Percentiles rank a stretch among this genome's conserved stretches.
These are phyloP conservation scores for Heritiera fomes DNA, from an alignment of 345 rosid species.

Conservation along the genomic window DNA sequence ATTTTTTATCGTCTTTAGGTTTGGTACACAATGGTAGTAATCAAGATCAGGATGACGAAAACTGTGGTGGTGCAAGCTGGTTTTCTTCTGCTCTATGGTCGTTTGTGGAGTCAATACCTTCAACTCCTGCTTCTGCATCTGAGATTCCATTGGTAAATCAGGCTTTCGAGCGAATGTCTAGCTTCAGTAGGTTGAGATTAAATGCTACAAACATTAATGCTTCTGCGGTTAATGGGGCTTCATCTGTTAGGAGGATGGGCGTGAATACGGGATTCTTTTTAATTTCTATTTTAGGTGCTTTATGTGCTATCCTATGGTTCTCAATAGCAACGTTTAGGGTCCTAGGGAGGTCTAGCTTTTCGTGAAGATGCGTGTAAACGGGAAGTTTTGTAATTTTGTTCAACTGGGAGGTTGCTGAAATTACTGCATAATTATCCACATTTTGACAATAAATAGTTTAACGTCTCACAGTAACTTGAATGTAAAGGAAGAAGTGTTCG, in stretches of 20 bases:
- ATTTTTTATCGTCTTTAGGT: constrained; percentile 48
- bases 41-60: constrained; percentile 34
- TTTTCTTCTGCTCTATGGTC: constrained; percentile 69
- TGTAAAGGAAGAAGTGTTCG: background rate
- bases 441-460: too few species aligned
- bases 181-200: constrained; percentile 54
- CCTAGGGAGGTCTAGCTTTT: constrained; percentile 38
- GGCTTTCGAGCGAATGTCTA: constrained; percentile 69
- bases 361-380: background rate
- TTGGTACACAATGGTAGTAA: constrained; percentile 15
- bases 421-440: background rate
- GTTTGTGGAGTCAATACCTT: constrained; percentile 82
- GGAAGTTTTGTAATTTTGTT: constrained; percentile 1
- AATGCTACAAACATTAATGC: constrained; percentile 29
- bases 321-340: constrained; percentile 52
- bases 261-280: constrained; percentile 44
- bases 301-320: constrained; percentile 66
- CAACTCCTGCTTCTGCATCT: constrained; percentile 80
- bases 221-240: constrained; percentile 28
- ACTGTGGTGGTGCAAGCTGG: constrained; percentile 41
- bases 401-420: background rate
- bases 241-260: constrained; percentile 32
- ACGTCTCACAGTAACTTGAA: background rate
- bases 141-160: constrained; percentile 69
- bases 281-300: constrained; percentile 55